Evolutionary conservation across 306 rosid species (phyloP), one percentile per base, ranked within the genome.

Genomic region (Prunus kanzakura): DNA sequence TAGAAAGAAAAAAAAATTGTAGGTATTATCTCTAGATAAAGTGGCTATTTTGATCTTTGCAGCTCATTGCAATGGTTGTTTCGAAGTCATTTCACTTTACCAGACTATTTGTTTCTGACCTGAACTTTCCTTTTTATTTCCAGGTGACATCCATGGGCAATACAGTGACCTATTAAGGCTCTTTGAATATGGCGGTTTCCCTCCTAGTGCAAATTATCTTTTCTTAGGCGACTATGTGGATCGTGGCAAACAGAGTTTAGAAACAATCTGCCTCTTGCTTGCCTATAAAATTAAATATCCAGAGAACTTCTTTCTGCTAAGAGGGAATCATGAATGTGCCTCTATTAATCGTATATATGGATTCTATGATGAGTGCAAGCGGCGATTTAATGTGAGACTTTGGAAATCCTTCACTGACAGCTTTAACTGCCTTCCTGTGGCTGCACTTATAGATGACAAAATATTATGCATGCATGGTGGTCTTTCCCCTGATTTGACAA

Each of bases 381-480:
- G 98, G 46, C 87, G 98, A 78, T 93, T 93, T 79, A 93, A 93
- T 35, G 98, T 93, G 87, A 89, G 98, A 83, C 97, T 93, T 23
- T 93, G 98, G 98, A 93, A 93, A 82, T 82, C 96, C 58, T 93
- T 93, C 69, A 89, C 95, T 0, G 98, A 93, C 41, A 81, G 84
- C 82, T 93, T 93, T 78, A 93, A 93, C 82, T 89, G 93, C 78
- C 98, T 93, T 66, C 98, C 97, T 72, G 97, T 93, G 73, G 97
- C 98, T 38, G 98, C 98, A 78, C 84, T 93, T 74, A 82, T 93
- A 75, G 97, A 91, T 76, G 97, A 93, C 85, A 93, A 89, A 70
- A 93, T 93, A 77, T 84, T 93, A 83, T 93, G 98, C 86, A 91
- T 93, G 98, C 98, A 93, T 78, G 98, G 98, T 81, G 98, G 98